Evolutionary conservation across 805 yeast species (phyloP).

Genomic region (Myxozyma neotropica): DNA sequence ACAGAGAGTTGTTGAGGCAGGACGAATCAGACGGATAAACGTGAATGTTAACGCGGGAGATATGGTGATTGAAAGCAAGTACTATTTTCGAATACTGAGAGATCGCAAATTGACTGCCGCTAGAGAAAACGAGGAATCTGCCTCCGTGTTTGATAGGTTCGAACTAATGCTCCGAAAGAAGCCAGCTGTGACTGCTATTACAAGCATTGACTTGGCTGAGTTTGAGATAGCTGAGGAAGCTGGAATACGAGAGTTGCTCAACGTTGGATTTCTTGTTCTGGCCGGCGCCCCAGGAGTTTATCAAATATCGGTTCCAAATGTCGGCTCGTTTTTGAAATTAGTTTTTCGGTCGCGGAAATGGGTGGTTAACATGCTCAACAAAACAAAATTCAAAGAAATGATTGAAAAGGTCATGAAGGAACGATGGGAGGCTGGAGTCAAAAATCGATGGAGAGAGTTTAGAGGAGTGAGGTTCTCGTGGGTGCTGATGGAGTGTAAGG

Average conservation of each 20-base stretch:
- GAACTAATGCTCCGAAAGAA: constrained; percentile 34
- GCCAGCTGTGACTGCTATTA: constrained; percentile 40
- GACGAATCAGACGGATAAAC: constrained; percentile 38
- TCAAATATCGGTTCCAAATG: constrained; percentile 43
- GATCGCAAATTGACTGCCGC: not conserved
- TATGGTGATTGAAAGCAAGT: constrained; percentile 37
- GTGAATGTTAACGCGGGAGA: constrained; percentile 42
- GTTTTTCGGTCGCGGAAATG: constrained; percentile 42
- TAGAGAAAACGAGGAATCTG: not conserved
- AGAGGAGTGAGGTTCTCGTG: constrained; percentile 56
- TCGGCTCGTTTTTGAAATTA: constrained; percentile 44
- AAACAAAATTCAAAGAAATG: constrained; percentile 44
- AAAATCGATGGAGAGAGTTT: constrained; percentile 49
- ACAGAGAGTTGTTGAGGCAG: constrained; percentile 33
- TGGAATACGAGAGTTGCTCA: constrained; percentile 33
- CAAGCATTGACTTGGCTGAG: constrained; percentile 35
- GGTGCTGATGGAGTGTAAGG: constrained; percentile 58
- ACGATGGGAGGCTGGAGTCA: constrained; percentile 38
- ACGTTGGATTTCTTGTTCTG: constrained; percentile 43
- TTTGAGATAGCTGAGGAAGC: constrained; percentile 28
- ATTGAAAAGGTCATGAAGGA: constrained; percentile 42
- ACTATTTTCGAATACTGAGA: constrained; percentile 31
- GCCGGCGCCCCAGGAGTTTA: constrained; percentile 42
- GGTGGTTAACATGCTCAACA: constrained; percentile 41
- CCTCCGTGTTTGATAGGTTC: constrained; percentile 14